Evolutionary conservation across 148 eudicot species (phyloP).

Genomic region (Rhododendron kiyosumense): DNA sequence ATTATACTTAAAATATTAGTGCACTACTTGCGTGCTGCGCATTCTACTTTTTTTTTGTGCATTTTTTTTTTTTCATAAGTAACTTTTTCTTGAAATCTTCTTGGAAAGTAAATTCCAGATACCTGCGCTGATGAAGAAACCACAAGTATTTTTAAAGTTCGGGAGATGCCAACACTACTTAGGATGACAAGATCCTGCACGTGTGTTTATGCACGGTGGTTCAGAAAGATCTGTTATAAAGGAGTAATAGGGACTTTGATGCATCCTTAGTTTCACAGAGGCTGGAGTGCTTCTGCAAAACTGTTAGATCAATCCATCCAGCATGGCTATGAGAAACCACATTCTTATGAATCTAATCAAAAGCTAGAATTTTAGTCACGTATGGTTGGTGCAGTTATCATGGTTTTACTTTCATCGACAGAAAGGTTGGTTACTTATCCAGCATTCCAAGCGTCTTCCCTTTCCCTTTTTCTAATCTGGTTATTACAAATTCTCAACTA

Average conservation of each 20-base stretch:
- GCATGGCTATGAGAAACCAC: too few relatives aligned
- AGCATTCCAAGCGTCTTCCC: background rate
- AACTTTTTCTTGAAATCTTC: too few relatives aligned
- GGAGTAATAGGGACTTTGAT: too few relatives aligned
- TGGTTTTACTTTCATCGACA: background rate
- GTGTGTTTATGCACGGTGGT: background rate
- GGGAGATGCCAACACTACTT: background rate
- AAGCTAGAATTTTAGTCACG: background rate
- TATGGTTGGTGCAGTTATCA: background rate
- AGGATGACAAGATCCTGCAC: background rate
- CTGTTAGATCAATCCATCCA: too few relatives aligned
- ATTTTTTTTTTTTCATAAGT: background rate
- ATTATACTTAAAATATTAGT: background rate
- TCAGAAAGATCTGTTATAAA: too few relatives aligned
- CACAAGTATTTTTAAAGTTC: background rate
- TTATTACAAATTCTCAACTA: background rate
- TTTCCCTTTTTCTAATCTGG: background rate
- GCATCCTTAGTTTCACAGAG: too few relatives aligned
- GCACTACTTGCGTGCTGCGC: background rate
- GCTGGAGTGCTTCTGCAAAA: too few relatives aligned
- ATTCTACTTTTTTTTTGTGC: background rate
- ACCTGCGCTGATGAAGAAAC: background rate
- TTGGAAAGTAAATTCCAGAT: background rate
- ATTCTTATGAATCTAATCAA: too few relatives aligned
- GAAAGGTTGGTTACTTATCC: background rate